These are phyloP conservation scores for Beauveria rudraprayagi DNA, from an alignment of 2,329 filamentous ascomycete genomes.

Conservation along the genomic window DNA sequence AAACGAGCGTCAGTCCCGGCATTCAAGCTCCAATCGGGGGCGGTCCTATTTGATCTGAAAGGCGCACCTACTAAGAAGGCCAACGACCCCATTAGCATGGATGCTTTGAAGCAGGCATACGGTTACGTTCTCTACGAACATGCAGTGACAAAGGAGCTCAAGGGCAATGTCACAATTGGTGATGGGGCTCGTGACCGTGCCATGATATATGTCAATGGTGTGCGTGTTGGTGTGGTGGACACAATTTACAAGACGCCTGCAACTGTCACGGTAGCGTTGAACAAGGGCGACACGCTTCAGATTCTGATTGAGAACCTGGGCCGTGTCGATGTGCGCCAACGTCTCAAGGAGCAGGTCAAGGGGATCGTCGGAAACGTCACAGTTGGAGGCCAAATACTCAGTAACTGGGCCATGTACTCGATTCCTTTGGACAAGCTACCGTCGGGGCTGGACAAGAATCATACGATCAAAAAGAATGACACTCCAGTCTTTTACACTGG, in stretches of 20 bases:
- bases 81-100: conserved; percentile 33
- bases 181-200: conserved; percentile 38
- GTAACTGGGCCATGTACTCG: conserved; percentile 32
- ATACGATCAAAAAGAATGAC: conserved; percentile 2
- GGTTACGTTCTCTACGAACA: conserved; percentile 38
- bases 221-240: conserved; percentile 36
- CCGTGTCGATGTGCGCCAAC: conserved; percentile 36
- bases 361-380: conserved; percentile 37
- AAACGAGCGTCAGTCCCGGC: conserved; percentile 25
- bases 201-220: conserved; percentile 38
- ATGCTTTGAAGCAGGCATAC: conserved; percentile 34
- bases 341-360: conserved; percentile 36
- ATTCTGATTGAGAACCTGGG: conserved; percentile 44
- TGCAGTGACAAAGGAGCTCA: conserved; percentile 16
- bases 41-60: conserved; percentile 29
- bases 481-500: conserved; percentile 16
- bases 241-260: conserved; percentile 32
- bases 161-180: conserved; percentile 31
- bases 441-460: neutral
- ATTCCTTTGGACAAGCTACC: conserved; percentile 17
- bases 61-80: conserved; percentile 18
- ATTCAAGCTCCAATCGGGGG: conserved; percentile 29
- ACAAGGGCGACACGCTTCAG: conserved; percentile 31
- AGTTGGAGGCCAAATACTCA: conserved; percentile 24
- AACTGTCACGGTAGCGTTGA: conserved; percentile 29